These are phyloP conservation scores for Wickerhamiella azymoides DNA, from an alignment of 805 yeast species.

Conservation along the genomic window DNA sequence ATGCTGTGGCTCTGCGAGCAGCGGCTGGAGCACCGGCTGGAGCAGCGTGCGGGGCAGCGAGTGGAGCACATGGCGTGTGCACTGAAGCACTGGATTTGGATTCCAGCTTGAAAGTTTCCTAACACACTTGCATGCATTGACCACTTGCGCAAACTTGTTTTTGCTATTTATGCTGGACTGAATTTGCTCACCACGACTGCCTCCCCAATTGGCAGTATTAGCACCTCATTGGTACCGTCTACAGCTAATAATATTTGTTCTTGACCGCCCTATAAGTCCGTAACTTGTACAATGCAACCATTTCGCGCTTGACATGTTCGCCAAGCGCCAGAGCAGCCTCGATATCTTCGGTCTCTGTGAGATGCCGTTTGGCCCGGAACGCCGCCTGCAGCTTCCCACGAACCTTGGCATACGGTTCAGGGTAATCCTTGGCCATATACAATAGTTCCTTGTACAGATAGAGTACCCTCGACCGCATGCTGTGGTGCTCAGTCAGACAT, in stretches of 20 bases:
- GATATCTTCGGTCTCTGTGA: constrained; percentile 19
- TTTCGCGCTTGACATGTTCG: constrained; percentile 27
- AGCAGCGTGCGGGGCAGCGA: too few species aligned
- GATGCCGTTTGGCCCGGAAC: constrained; percentile 20
- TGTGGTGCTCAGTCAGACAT: not conserved
- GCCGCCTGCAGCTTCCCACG: constrained; percentile 22
- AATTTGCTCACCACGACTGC: too few species aligned
- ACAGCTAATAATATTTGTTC: constrained; percentile 17
- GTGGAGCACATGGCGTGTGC: too few species aligned
- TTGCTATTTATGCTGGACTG: too few species aligned
- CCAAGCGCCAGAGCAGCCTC: constrained; percentile 24
- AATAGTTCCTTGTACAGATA: constrained; percentile 27
- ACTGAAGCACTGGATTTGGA: too few species aligned
- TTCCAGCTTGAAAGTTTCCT: too few species aligned
- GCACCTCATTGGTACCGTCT: too few species aligned
- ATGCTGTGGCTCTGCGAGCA: too few species aligned
- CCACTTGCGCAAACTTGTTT: too few species aligned
- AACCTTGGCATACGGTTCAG: constrained; percentile 25
- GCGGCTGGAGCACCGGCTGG: too few species aligned
- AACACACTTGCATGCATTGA: too few species aligned
- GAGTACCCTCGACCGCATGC: constrained; percentile 17
- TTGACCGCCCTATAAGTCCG: constrained; percentile 27
- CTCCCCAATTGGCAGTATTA: too few species aligned
- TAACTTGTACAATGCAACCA: constrained; percentile 26
- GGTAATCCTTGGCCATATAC: constrained; percentile 28